Percentiles rank a stretch among this genome's conserved stretches.
Conservation (phyloP, 768 basidiomycete species). For the Hericium alpestre region DNA sequence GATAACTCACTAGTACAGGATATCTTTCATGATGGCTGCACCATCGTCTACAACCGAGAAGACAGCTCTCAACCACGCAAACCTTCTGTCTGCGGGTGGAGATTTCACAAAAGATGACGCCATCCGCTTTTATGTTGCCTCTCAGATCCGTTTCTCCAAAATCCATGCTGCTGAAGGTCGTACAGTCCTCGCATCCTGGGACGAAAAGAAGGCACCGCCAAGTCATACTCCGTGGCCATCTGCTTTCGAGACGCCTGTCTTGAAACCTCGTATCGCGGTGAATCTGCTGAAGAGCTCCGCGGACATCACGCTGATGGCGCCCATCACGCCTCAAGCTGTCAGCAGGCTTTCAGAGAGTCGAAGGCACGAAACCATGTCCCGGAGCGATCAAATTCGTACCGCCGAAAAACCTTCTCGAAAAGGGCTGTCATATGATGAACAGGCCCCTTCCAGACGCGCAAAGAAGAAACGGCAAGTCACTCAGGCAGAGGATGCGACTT, state of each 20-base stretch:
- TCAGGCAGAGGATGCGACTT: too few species aligned
- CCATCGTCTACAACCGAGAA: background rate
- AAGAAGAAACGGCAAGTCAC: too few species aligned
- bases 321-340: too few species aligned
- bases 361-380: too few species aligned
- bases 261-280: conserved; percentile 11
- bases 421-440: too few species aligned
- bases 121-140: conserved; percentile 37
- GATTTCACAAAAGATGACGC: conserved; percentile 31
- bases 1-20: background rate
- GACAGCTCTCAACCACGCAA: background rate
- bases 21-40: background rate
- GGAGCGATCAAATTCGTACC: too few species aligned
- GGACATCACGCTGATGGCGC: too few species aligned
- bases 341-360: too few species aligned
- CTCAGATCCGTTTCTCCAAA: conserved; percentile 35
- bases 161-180: conserved; percentile 32
- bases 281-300: too few species aligned
- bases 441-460: too few species aligned
- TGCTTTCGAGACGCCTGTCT: conserved; percentile 14
- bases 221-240: conserved; percentile 1
- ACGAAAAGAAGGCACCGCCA: background rate
- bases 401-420: too few species aligned
- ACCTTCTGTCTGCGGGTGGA: conserved; percentile 1
- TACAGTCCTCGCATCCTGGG: conserved; percentile 15